Evolutionary conservation across 306 rosid species (phyloP).

Genomic region (Castanospermum australe): DNA sequence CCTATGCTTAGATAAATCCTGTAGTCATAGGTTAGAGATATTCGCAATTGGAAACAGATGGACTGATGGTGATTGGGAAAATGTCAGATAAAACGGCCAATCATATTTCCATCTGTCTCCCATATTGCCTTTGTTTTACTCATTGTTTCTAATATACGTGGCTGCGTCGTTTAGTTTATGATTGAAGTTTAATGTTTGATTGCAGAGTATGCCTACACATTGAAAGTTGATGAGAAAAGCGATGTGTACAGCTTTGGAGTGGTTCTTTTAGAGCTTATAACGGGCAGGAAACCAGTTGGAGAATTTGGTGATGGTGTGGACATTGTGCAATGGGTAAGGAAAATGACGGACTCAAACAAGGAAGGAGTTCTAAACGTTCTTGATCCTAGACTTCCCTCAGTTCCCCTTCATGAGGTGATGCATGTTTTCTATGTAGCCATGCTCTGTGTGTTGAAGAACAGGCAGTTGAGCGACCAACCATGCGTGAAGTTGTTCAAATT

Average conservation of each 20-base stretch:
- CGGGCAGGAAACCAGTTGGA: constrained; percentile 83
- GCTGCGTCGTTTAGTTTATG: background rate
- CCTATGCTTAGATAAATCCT: constrained; percentile 6
- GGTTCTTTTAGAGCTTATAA: constrained; percentile 72
- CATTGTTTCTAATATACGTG: background rate
- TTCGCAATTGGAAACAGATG: constrained; percentile 3
- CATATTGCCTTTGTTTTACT: background rate
- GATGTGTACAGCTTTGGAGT: constrained; percentile 92
- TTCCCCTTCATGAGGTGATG: constrained; percentile 51
- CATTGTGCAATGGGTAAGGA: constrained; percentile 82
- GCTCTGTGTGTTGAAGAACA: constrained; percentile 87
- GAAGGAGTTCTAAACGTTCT: constrained; percentile 47
- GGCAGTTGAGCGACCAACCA: constrained; percentile 73
- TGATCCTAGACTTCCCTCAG: constrained; percentile 54
- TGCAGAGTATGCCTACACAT: constrained; percentile 88
- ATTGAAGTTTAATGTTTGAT: constrained; percentile 23
- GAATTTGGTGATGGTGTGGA: constrained; percentile 94
- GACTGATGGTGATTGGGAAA: background rate
- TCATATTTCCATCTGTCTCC: background rate
- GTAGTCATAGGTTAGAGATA: constrained; percentile 1
- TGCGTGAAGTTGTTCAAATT: constrained; percentile 89
- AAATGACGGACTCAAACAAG: constrained; percentile 52
- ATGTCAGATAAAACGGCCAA: background rate
- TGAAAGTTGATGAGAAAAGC: constrained; percentile 86
- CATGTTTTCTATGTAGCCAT: constrained; percentile 81